Percentiles rank a stretch among this genome's conserved stretches.
phyloP scores from a whole-genome alignment of 306 rosid species.

The Quercus agrifolia region DNA sequence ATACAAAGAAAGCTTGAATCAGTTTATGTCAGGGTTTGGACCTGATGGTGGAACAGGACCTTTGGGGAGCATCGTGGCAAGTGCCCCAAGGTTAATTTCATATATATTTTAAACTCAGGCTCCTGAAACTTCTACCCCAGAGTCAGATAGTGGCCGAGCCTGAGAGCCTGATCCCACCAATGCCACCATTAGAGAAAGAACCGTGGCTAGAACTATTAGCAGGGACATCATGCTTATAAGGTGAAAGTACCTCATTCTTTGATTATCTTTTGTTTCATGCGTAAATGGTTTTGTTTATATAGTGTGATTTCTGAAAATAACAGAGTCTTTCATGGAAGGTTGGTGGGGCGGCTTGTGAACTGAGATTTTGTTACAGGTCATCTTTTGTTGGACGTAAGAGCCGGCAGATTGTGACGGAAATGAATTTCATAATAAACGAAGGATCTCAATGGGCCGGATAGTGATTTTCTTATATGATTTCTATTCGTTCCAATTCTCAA shows the following conservation, averaged over 20 bases:
- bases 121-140: background rate
- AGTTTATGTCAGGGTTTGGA: conserved; percentile 22
- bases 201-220: conserved; percentile 1
- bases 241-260: conserved; percentile 5
- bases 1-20: background rate
- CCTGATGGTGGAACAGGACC: conserved; percentile 30
- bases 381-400: conserved; percentile 1
- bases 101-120: background rate
- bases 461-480: background rate
- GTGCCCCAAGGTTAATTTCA: background rate
- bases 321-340: background rate
- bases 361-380: conserved; percentile 3
- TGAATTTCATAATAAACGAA: background rate
- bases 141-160: background rate
- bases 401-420: background rate
- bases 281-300: background rate
- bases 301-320: background rate
- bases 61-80: conserved; percentile 24
- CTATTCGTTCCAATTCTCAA: too few relatives aligned
- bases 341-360: conserved; percentile 19
- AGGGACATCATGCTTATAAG: background rate
- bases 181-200: conserved; percentile 6
- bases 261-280: background rate
- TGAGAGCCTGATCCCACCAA: conserved; percentile 11
- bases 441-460: conserved; percentile 3